Base-by-base conservation (phyloP, 495 filamentous ascomycete genomes). In the Patellaria atrata region DNA sequence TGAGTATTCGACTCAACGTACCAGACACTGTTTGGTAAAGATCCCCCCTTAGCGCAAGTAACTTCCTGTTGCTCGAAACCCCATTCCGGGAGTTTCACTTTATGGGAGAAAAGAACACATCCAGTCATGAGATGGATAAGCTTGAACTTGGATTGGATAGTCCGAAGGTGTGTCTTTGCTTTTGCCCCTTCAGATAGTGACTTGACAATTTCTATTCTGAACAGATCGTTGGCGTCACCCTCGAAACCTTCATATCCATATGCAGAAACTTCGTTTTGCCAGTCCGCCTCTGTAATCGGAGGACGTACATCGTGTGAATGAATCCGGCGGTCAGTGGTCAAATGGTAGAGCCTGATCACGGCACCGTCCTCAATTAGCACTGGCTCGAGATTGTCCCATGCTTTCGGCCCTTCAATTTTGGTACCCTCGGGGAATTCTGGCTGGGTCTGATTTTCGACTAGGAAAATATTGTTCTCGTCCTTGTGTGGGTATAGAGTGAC, bases 401-500 rank as follows among this genome's bases (percentile, higher is more conserved):
- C 85, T 32, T 63, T 59, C 10, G 80, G 73, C 11, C 91, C 85
- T 43, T 74, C 73, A 30, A 94, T 76, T 35, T 79, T 71, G 25
- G 69, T 47, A 16, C 82, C 85, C 51, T 81, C 67, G 4, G 68
- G 60, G 39, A 75, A 80, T 12, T 86, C 63, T 6, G 89, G 87
- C 52, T 94, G 83, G 6, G 91, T 97, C 61, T 86, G 77, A 56
- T 97, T 97, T 61, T 97, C 89, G 31, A 94, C 46, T 18, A 94
- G 51, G 71, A 81, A 97, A 21, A 87, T 43, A 55, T 97, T 97
- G 67, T 97, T 97, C 47, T 94, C 87, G 50, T 97, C 89, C 67
- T 96, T 97, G 63, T 97, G 89, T 7, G 89, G 89, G 48, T 97
- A 97, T 5, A 97, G 73, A 2, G 89, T 97, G 46, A 97, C 82